Base-by-base conservation (phyloP, 148 eudicot species). In the Chenopodium formosanum region DNA sequence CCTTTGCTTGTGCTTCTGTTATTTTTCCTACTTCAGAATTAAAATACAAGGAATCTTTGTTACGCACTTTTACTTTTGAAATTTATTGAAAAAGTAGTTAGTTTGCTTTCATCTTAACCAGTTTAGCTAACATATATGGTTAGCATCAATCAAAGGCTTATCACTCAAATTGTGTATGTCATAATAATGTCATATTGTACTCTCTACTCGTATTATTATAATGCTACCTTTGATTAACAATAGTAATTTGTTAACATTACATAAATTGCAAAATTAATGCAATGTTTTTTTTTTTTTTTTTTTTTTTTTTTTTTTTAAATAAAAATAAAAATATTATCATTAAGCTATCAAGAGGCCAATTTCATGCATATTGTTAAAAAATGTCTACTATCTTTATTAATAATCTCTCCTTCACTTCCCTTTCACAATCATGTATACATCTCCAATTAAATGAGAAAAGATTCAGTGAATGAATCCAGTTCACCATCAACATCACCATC, bases 381-480 rank as follows among this genome's bases (percentile, higher is more conserved):
- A 53, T 12, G 16, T 12, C 13, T 1, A 9, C 52, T 48, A 48
- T 48, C 1, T 48, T 48, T 48, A 48, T 48, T 10, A 48, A 48
- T 48, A 11, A 53, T 53, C 22, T 16, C 60, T 53, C 60, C 44
- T 40, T 40, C 32, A 31, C 25, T 31, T 2, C 16, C 56, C 56
- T 52, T 12, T 11, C 60, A 56, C 62, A 56, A 17, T 31, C 3
- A 16, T 70, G 23, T 20, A 20, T 40, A 40, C 44, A 40, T 62
- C 27, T 25, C n/a, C 2, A 19, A 69, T 78, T 40, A 85, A 58
- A 85, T 50, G 62, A 88, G 85, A 73, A 88, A 82, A 4, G 86
- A 88, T 40, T 79, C 83, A 25, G 88, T 73, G 65, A 88, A 86
- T 1, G 84, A 83, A 83, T 88, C 86, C 47, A 88, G 81, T 52